Conservation (phyloP, 768 basidiomycete species). For the Rhodosporidiobolus odoratus region DNA sequence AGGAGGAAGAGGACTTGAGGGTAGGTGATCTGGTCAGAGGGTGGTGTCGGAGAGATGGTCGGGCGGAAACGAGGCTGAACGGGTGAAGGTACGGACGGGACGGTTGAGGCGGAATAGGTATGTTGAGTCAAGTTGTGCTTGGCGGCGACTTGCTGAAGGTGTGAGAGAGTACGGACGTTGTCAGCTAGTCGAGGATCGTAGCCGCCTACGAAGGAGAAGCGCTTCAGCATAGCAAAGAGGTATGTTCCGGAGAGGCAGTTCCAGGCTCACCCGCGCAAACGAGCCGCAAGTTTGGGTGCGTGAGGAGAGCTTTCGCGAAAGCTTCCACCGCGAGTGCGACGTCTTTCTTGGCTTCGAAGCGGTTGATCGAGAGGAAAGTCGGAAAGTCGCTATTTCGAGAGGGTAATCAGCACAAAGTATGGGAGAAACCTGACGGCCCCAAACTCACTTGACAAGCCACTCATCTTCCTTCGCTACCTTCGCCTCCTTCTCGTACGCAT, state of each 20-base stretch:
- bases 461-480: conserved; percentile 52
- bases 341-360: conserved; percentile 96
- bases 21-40: conserved; percentile 41
- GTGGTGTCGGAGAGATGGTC: conserved; percentile 13
- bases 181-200: conserved; percentile 83
- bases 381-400: conserved; percentile 55
- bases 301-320: conserved; percentile 56
- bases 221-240: neutral
- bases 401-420: neutral
- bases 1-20: conserved; percentile 79
- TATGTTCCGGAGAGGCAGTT: neutral
- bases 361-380: conserved; percentile 77
- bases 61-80: conserved; percentile 30
- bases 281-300: conserved; percentile 55
- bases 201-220: conserved; percentile 57
- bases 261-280: conserved; percentile 64
- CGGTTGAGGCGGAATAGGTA: conserved; percentile 32
- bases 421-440: neutral
- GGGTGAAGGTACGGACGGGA: conserved; percentile 6
- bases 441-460: conserved; percentile 32
- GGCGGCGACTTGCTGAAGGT: conserved; percentile 60
- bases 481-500: conserved; percentile 57
- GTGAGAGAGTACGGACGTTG: conserved; percentile 62
- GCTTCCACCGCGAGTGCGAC: conserved; percentile 70
- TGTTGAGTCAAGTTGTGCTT: conserved; percentile 53